phyloP scores from a whole-genome alignment of 768 basidiomycete genomes.

The Agrocybe praecox region DNA sequence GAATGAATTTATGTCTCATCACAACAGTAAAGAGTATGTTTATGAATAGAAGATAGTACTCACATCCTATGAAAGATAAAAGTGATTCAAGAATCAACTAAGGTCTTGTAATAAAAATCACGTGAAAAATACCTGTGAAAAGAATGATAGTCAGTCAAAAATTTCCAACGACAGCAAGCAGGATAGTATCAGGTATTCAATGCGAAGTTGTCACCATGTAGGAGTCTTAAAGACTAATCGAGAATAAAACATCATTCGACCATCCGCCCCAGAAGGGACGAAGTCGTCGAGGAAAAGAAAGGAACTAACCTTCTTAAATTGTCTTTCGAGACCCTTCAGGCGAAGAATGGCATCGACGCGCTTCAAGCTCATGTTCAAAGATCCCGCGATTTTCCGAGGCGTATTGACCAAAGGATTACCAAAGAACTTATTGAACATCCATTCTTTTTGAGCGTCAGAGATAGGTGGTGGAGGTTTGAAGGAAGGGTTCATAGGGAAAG shows the following conservation, averaged over 20 bases:
- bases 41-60: conserved; percentile 21
- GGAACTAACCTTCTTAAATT: conserved; percentile 68
- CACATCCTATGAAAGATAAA: conserved; percentile 36
- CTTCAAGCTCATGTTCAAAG: conserved; percentile 69
- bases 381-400: conserved; percentile 61
- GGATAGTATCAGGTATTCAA: conserved; percentile 25
- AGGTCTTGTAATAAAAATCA: background rate
- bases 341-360: conserved; percentile 84
- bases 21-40: conserved; percentile 11
- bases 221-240: conserved; percentile 97
- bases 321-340: conserved; percentile 76
- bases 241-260: conserved; percentile 34
- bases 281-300: conserved; percentile 16
- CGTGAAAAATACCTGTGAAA: conserved; percentile 18
- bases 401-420: conserved; percentile 55
- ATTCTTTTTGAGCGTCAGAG: conserved; percentile 57
- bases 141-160: conserved; percentile 9
- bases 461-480: conserved; percentile 82
- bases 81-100: background rate
- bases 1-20: conserved; percentile 72
- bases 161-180: conserved; percentile 9
- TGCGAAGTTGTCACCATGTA: conserved; percentile 63
- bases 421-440: conserved; percentile 66
- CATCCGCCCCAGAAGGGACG: conserved; percentile 7
- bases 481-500: conserved; percentile 83